phyloP scores from a whole-genome alignment of 768 basidiomycete genomes.

The Epithele typhae region DNA sequence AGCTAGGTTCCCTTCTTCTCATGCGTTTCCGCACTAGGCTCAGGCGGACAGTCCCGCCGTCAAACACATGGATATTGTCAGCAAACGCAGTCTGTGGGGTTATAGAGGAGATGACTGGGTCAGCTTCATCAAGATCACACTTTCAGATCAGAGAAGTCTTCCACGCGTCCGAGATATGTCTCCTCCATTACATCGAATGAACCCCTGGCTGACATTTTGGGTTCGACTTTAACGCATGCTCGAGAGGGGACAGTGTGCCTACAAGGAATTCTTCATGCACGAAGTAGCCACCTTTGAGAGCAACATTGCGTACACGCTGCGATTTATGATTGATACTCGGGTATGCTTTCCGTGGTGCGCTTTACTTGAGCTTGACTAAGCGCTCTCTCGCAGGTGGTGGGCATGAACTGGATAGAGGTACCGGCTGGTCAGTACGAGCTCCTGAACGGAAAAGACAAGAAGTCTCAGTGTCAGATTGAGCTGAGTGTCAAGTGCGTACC shows the following conservation, averaged over 20 bases:
- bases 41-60: slow-evolving; percentile 32
- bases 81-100: slow-evolving; percentile 78
- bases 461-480: slow-evolving; percentile 88
- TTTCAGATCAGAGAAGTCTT: slow-evolving; percentile 66
- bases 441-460: slow-evolving; percentile 49
- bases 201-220: slow-evolving; percentile 8
- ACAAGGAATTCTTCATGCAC: slow-evolving; percentile 40
- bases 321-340: slow-evolving; percentile 98
- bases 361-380: neutral
- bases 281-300: slow-evolving; percentile 81
- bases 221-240: slow-evolving; percentile 36
- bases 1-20: too few relatives aligned
- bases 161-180: slow-evolving; percentile 92
- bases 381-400: slow-evolving; percentile 68
- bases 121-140: slow-evolving; percentile 82
- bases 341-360: slow-evolving; percentile 40
- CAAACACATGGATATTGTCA: slow-evolving; percentile 50
- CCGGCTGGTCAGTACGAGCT: slow-evolving; percentile 78
- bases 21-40: neutral
- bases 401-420: slow-evolving; percentile 99
- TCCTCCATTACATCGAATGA: slow-evolving; percentile 19
- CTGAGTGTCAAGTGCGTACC: slow-evolving; percentile 61
- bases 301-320: slow-evolving; percentile 84
- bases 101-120: slow-evolving; percentile 78
- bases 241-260: slow-evolving; percentile 50